A percentile compares a stretch with the other conserved stretches of the same genome.
phyloP scores from a whole-genome alignment of 2,329 filamentous ascomycete species.

The Elsinoe arachidis region DNA sequence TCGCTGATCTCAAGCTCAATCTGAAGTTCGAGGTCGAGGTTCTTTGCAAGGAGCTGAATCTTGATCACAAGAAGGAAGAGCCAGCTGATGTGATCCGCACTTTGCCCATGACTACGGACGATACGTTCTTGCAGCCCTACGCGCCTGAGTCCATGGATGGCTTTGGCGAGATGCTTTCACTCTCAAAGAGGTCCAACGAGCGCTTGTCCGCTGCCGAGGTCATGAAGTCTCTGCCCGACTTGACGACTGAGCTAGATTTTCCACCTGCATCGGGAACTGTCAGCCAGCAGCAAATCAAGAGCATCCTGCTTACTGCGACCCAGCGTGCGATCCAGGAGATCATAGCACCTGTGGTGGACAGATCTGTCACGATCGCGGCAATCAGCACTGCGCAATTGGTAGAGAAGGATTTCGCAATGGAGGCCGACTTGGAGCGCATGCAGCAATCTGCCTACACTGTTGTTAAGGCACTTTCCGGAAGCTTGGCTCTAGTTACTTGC shows the following conservation, averaged over 20 bases:
- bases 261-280: conserved; percentile 70
- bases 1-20: conserved; percentile 87
- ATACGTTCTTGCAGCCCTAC: conserved; percentile 29
- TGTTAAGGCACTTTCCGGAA: conserved; percentile 90
- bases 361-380: conserved; percentile 93
- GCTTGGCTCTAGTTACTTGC: conserved; percentile 90
- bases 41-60: conserved; percentile 78
- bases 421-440: conserved; percentile 79
- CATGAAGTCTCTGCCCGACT: conserved; percentile 72
- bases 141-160: conserved; percentile 50
- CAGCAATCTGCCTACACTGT: conserved; percentile 83
- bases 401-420: conserved; percentile 90
- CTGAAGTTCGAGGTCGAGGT: conserved; percentile 99
- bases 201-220: conserved; percentile 70
- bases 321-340: conserved; percentile 90
- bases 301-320: conserved; percentile 77
- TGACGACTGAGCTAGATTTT: conserved; percentile 69
- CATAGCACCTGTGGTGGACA: conserved; percentile 92
- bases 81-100: conserved; percentile 80
- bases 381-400: conserved; percentile 95
- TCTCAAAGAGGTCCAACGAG: conserved; percentile 54
- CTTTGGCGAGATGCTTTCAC: conserved; percentile 74
- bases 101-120: conserved; percentile 39
- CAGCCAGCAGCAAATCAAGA: conserved; percentile 54
- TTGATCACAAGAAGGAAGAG: conserved; percentile 89